A percentile compares a stretch with the other conserved stretches of the same genome.
Conservation (phyloP, 2,329 filamentous ascomycete genomes). For the Phoma herbarum region DNA sequence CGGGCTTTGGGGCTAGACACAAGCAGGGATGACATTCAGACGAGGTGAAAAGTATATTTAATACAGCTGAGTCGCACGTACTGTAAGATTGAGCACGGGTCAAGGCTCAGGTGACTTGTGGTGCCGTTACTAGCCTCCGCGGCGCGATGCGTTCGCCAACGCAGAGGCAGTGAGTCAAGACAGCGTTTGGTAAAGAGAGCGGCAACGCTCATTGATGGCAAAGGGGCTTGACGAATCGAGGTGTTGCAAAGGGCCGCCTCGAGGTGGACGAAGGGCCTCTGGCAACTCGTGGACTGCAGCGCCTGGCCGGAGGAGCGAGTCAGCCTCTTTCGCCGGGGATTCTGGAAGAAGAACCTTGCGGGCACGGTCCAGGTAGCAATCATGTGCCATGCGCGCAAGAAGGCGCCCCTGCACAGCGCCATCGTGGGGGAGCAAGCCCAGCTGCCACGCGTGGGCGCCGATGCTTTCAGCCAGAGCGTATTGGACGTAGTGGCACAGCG, state of each 20-base stretch:
- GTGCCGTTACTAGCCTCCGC: conserved; percentile 9
- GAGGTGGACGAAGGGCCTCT: background rate
- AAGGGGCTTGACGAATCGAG: conserved; percentile 5
- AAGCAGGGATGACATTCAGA: conserved; percentile 25
- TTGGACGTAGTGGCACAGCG: conserved; percentile 16
- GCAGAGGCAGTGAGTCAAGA: conserved; percentile 10
- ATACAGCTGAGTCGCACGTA: conserved; percentile 42
- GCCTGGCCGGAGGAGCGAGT: conserved; percentile 34
- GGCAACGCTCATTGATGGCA: conserved; percentile 6
- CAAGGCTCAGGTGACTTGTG: conserved; percentile 11
- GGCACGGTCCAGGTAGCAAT: conserved; percentile 36
- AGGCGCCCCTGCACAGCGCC: conserved; percentile 20
- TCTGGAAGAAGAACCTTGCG: conserved; percentile 45
- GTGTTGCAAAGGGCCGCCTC: background rate
- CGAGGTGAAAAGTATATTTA: conserved; percentile 12
- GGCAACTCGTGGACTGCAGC: conserved; percentile 14
- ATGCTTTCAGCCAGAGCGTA: conserved; percentile 27
- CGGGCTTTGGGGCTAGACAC: conserved; percentile 28
- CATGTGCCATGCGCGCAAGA: conserved; percentile 39
- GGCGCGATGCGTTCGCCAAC: conserved; percentile 3
- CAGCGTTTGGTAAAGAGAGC: conserved; percentile 21
- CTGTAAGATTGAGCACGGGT: conserved; percentile 22
- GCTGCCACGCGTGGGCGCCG: conserved; percentile 32
- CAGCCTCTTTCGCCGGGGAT: conserved; percentile 41
- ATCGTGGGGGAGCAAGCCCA: conserved; percentile 24